Conservation (phyloP, 495 filamentous ascomycete genomes). For the Paragyromitra xinjiangensis region DNA sequence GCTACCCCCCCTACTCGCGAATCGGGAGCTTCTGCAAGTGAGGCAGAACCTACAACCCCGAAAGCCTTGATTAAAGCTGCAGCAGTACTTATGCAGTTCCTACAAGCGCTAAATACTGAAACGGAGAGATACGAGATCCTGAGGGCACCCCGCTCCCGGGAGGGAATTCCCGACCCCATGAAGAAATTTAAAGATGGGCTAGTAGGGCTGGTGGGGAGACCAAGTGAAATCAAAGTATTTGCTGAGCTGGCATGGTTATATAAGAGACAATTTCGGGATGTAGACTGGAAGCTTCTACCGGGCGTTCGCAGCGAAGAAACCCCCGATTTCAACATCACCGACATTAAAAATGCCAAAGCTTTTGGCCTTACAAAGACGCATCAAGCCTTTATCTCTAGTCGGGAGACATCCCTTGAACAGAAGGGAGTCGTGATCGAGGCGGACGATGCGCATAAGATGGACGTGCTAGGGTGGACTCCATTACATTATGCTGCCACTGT, state of each 20-base stretch:
- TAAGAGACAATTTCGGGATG: background rate
- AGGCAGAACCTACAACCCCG: too few relatives aligned
- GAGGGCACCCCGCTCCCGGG: too few relatives aligned
- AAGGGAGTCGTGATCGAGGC: too few relatives aligned
- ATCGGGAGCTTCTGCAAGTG: background rate
- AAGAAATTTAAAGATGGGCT: background rate
- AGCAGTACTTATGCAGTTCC: constrained; percentile 6
- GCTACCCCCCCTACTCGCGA: background rate
- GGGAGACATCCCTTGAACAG: too few relatives aligned
- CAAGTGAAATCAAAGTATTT: background rate
- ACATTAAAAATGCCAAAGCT: too few relatives aligned
- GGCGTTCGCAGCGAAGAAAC: too few relatives aligned
- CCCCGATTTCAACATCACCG: background rate
- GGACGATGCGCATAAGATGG: background rate
- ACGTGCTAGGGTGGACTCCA: constrained; percentile 39
- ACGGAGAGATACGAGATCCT: background rate
- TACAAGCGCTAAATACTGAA: background rate
- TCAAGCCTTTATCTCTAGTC: too few relatives aligned
- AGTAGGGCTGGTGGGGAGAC: background rate
- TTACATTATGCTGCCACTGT: constrained; percentile 13
- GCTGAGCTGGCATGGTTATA: background rate
- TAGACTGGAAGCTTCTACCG: background rate
- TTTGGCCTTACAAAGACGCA: too few relatives aligned
- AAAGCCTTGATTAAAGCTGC: constrained; percentile 7
- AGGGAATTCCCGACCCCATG: too few relatives aligned